Conservation (phyloP, 257 asterid species). For the Phtheirospermum japonicum region DNA sequence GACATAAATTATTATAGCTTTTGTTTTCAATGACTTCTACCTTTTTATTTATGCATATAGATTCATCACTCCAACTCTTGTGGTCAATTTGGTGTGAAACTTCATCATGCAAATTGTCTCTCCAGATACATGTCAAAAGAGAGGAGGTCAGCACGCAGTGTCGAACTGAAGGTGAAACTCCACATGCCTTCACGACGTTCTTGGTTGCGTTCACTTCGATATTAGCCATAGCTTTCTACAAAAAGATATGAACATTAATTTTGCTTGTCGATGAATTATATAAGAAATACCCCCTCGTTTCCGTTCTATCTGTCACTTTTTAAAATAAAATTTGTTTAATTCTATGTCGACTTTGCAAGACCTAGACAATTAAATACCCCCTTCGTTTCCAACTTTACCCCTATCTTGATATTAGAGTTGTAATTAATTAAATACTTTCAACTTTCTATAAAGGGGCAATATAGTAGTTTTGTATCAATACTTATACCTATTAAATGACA, state of each 20-base stretch:
- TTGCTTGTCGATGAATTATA: constrained; percentile 11
- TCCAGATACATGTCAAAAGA: constrained; percentile 82
- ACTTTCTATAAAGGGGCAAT: too few species aligned
- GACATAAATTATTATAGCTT: not conserved
- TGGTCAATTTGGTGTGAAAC: constrained; percentile 52
- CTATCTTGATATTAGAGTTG: too few species aligned
- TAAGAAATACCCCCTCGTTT: not conserved
- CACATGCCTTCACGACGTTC: constrained; percentile 73
- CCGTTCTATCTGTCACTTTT: constrained; percentile 28
- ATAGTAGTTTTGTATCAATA: too few species aligned
- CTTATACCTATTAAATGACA: too few species aligned
- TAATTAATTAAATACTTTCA: too few species aligned
- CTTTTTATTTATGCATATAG: constrained; percentile 64
- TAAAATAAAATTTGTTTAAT: too few species aligned
- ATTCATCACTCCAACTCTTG: constrained; percentile 81
- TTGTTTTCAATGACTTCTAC: constrained; percentile 26
- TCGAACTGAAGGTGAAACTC: constrained; percentile 53
- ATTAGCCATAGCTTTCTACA: constrained; percentile 74
- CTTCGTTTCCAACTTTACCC: too few species aligned
- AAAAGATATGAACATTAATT: not conserved
- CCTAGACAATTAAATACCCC: too few species aligned
- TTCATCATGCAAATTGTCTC: constrained; percentile 33
- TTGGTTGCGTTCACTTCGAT: constrained; percentile 65
- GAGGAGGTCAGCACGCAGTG: constrained; percentile 83
- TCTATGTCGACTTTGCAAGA: too few species aligned